These are phyloP conservation scores for Plantago lanceolata DNA, from an alignment of 305 asterid species.

Conservation along the genomic window DNA sequence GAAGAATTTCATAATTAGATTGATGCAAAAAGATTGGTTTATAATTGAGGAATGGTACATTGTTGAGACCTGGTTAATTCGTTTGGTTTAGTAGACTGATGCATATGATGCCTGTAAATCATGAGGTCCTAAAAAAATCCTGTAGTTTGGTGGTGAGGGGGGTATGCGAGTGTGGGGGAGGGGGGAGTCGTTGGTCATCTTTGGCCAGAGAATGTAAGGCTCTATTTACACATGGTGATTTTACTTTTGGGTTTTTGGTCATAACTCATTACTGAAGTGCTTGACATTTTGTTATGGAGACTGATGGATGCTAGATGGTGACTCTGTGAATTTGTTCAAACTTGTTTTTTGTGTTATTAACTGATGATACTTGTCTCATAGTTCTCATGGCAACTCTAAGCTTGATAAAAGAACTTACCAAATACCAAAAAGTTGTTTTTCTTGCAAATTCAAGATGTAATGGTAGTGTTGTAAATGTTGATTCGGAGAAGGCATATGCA, in stretches of 20 bases:
- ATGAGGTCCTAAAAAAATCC: too few relatives aligned
- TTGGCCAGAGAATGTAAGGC: background rate
- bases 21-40: background rate
- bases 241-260: too few relatives aligned
- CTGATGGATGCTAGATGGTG: too few relatives aligned
- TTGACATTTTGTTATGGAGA: too few relatives aligned
- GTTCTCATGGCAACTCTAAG: background rate
- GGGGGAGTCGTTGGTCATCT: background rate
- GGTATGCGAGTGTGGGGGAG: too few relatives aligned
- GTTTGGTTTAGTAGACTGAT: background rate
- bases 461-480: too few relatives aligned
- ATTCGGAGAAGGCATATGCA: too few relatives aligned
- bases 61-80: background rate
- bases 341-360: too few relatives aligned
- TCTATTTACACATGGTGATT: too few relatives aligned
- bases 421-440: background rate
- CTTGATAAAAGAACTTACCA: background rate
- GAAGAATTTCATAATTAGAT: background rate
- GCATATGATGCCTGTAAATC: background rate
- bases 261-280: too few relatives aligned
- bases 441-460: background rate
- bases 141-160: too few relatives aligned
- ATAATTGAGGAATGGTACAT: background rate
- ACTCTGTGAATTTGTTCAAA: too few relatives aligned
- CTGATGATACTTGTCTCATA: background rate